Evolutionary conservation across 768 basidiomycete genomes (phyloP), one percentile per base, ranked within the genome.

Genomic region (Hebeloma cylindrosporum): DNA sequence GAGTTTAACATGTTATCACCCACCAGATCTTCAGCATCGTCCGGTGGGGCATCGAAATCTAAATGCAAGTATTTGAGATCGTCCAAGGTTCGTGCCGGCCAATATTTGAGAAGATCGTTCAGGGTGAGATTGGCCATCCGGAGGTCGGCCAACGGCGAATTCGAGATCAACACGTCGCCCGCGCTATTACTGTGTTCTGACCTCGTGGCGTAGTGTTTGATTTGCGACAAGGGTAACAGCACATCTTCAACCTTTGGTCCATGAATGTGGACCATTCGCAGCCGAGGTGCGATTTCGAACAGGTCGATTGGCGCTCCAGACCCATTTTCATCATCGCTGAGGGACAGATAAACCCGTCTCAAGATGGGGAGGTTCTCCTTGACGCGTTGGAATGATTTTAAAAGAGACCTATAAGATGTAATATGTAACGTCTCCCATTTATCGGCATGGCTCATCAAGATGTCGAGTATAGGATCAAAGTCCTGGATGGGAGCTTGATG

Each of bases 401-500:
- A 21, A 16, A 51, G 37, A 18, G 48, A 35, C n/a, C 32, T 28
- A 11, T 31, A 28, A 21, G 44, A 41, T 13, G 40, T 42, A 20
- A 51, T 40, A 21, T 45, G 38, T 5, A 46, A 30, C 18, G 49
- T 46, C 7, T 45, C 22, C 49, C 49, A 51, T 23, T 45, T 32
- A 14, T 51, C 49, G 31, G 49, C 45, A 30, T 46, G 39, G 10
- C 40, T 37, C 11, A 17, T 36, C 21, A 51, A 23, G 2, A 43
- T 25, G 25, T 51, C 44, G 14, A 51, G 42, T 14, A 51, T 38
- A 16, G 49, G 49, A 20, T 28, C 44, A 16, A 51, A 33, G 8
- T 38, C 36, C 13, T 46, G 34, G n/a, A 45, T 34, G 11, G 41
- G 23, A 13, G 34, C 34, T 11, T 21, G 28, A n/a, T 34, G 37